phyloP scores from a whole-genome alignment of 345 rosid genomes.

The Salix dunnii region DNA sequence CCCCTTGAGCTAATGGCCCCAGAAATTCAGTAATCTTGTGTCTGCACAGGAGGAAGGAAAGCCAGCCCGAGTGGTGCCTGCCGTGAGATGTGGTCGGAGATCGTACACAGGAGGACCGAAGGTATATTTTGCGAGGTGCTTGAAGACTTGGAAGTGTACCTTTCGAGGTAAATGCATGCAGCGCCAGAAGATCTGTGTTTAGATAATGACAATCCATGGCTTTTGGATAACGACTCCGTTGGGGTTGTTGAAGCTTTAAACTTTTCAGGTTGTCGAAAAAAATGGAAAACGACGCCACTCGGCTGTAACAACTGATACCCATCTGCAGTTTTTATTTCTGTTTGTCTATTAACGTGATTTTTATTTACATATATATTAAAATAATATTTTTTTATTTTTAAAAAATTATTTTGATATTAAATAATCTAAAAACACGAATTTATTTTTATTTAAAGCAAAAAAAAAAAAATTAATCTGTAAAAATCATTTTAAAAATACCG shows the following conservation, averaged over 20 bases:
- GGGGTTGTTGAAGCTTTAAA: not conserved
- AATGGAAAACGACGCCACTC: not conserved
- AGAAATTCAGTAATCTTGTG: too few species aligned
- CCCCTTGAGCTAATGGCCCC: too few species aligned
- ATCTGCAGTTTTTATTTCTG: too few species aligned
- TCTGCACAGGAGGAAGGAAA: too few species aligned
- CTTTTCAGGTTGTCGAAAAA: not conserved
- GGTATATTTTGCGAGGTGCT: not conserved
- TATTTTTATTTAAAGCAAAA: too few species aligned
- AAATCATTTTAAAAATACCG: too few species aligned
- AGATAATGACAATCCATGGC: not conserved
- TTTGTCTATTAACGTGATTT: too few species aligned
- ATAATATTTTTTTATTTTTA: too few species aligned
- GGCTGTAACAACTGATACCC: not conserved
- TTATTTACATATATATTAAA: too few species aligned
- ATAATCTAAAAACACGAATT: too few species aligned
- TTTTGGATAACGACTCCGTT: not conserved
- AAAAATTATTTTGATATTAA: too few species aligned
- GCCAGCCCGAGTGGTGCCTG: not conserved
- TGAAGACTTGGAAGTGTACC: not conserved
- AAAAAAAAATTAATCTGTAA: too few species aligned
- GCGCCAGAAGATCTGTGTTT: not conserved
- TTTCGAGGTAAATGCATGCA: not conserved
- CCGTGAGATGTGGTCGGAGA: not conserved
- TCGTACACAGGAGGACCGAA: not conserved